Evolutionary conservation across 805 yeast genomes (phyloP), one percentile per base, ranked within the genome.

Genomic region (Grigorovia yakushimaensis): DNA sequence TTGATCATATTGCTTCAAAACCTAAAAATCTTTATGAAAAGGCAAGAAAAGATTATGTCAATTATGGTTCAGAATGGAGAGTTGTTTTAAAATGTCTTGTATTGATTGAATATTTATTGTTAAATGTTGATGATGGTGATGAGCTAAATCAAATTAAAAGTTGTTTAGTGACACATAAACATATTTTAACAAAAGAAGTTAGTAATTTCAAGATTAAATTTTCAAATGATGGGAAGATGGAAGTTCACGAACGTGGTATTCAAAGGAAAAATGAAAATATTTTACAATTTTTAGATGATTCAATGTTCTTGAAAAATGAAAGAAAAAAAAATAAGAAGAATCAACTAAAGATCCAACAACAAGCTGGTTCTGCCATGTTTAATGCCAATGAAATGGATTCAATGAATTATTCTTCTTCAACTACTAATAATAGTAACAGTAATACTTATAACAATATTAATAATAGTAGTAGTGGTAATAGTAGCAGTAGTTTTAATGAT

Each of bases 21-120:
- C 66, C 69, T 8, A 65, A 64, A 43, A 65, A 65, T 46, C 44
- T 65, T 10, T 65, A 65, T 45, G 69, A 65, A 50, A 65, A 64
- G 57, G 69, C 69, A 5, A 56, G 69, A 44, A 65, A 65, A 39
- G 69, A 67, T 36, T 69, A 67, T 47, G 67, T 69, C 18, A 69
- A 69, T 50, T 61, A 62, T 43, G 73, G 73, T 9, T 52, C 56
- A 9, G 73, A 69, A 49, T 69, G 72, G 71, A 56, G 72, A 40
- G 71, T 68, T 4, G 66, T 69, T 2, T 53, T 64, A 43, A 69
- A 69, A 50, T 67, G 72, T 51, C 44, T 68, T 21, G 60, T 59
- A 20, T 64, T 68, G 15, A 35, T 67, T 10, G 70, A 68, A 44
- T 62, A 54, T 46, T 37, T 69, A 41, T 36, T 69, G 22, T 44